Base-by-base conservation (phyloP, 306 rosid genomes). In the Gastrolobium bilobum region DNA sequence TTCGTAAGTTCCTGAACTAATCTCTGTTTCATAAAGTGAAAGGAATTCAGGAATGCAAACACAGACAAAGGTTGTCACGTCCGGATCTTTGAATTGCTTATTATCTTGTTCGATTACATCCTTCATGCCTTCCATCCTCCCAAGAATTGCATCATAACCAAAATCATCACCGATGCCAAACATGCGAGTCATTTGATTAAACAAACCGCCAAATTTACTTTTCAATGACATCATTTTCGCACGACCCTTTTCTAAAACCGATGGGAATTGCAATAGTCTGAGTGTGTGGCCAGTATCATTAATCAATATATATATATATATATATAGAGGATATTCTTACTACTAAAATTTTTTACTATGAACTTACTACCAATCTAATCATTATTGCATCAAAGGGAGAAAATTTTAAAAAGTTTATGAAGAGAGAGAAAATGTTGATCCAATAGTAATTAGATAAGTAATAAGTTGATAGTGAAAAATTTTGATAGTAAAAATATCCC, bases 11-110 rank as follows among this genome's bases (percentile, higher is more conserved):
- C 97, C 88, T 96, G 99, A 75, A 96, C 99, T 77, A 96, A 75
- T 89, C 99, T 91, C 98, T 1, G 99, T 96, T 88, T 96, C 99
- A 68, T 96, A 96, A 56, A 96, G 94, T 39, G 99, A 91, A 48
- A 96, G 97, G 83, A 96, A 96, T 86, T 96, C 99, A 1, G 99
- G 99, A 84, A 96, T 96, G 88, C 99, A 96, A 79, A 96, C 99
- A 81, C 99, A 96, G 69, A 96, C 78, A 56, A 96, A 96, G 26
- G 99, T 96, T 59, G 99, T 96, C 97, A 93, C 59, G 83, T 96
- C 99, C 2, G 99, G 99, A 79, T 93, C 91, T 87, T 93, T 96
- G 86, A 96, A 96, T 87, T 96, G 99, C 87, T 51, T 73, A 71
- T 96, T 96, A 48, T 93, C 99, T 93, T 93, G 97, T 82, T 93